These are phyloP conservation scores for Fusarium sp. DNA, from an alignment of 2,329 filamentous ascomycete genomes.

Conservation along the genomic window DNA sequence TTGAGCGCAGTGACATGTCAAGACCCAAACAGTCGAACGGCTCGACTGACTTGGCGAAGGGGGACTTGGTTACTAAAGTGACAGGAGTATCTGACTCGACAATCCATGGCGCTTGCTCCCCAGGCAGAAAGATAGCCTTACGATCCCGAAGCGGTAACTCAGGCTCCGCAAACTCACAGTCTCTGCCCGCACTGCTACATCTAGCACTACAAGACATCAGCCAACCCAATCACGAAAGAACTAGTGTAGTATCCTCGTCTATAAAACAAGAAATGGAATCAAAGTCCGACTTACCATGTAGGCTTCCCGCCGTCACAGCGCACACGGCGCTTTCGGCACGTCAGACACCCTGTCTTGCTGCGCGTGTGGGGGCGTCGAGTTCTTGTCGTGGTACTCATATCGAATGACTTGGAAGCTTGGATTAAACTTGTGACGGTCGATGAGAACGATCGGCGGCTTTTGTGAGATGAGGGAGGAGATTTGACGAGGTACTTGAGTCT, in stretches of 20 bases:
- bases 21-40: constrained; percentile 38
- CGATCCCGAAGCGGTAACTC: constrained; percentile 42
- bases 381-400: constrained; percentile 15
- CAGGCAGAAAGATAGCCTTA: constrained; percentile 29
- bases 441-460: not conserved
- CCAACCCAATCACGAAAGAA: accelerated
- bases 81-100: not conserved
- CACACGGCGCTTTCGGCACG: constrained; percentile 39
- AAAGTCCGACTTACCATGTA: constrained; percentile 31
- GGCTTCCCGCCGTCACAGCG: constrained; percentile 38
- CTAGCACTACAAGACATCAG: constrained; percentile 11
- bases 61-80: not conserved
- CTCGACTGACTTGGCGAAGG: constrained; percentile 17
- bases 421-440: not conserved
- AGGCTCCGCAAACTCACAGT: constrained; percentile 33
- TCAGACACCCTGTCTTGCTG: constrained; percentile 37
- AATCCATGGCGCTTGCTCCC: constrained; percentile 41
- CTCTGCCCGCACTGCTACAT: constrained; percentile 20
- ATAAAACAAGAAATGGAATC: not conserved
- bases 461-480: not conserved
- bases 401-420: not conserved
- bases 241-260: not conserved
- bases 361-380: constrained; percentile 37
- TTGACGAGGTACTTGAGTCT: not conserved
- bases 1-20: constrained; percentile 42